These are phyloP conservation scores for Boletus barrowsii DNA, from an alignment of 768 basidiomycete genomes.

Conservation along the genomic window DNA sequence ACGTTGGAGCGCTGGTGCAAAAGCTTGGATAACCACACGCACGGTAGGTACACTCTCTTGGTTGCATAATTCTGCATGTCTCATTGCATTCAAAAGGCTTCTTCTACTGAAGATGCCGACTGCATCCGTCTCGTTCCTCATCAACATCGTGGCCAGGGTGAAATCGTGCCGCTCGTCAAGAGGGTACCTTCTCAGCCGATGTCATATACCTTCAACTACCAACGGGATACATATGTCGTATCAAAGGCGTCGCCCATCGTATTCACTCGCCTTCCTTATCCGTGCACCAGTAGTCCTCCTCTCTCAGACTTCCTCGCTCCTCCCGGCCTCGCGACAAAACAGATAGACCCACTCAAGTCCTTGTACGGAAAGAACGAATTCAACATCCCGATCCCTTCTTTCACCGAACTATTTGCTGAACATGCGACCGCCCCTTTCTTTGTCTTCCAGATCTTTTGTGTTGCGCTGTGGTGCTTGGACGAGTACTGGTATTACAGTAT, in stretches of 20 bases:
- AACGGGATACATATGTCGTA: slow-evolving; percentile 88
- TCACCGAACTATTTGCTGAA: slow-evolving; percentile 87
- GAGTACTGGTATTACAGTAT: slow-evolving; percentile 99
- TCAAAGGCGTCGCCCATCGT: slow-evolving; percentile 50
- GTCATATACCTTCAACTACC: slow-evolving; percentile 88
- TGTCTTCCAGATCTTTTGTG: slow-evolving; percentile 98
- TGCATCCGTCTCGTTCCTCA: slow-evolving; percentile 80
- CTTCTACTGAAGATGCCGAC: slow-evolving; percentile 66
- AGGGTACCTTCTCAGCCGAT: slow-evolving; percentile 51
- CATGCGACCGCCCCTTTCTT: slow-evolving; percentile 99
- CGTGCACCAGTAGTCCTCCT: slow-evolving; percentile 67
- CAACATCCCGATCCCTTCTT: slow-evolving; percentile 95
- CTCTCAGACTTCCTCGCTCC: slow-evolving; percentile 63
- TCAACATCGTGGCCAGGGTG: slow-evolving; percentile 81
- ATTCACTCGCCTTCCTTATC: slow-evolving; percentile 86
- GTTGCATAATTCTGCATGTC: background rate
- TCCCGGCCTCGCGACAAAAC: slow-evolving; percentile 47
- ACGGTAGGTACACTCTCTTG: slow-evolving; percentile 43
- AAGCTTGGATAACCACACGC: slow-evolving; percentile 76
- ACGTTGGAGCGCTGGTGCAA: slow-evolving; percentile 79
- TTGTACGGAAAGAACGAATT: slow-evolving; percentile 94
- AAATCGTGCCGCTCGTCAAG: slow-evolving; percentile 77
- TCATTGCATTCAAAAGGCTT: slow-evolving; percentile 40
- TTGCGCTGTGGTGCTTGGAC: slow-evolving; percentile 94
- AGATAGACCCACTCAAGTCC: slow-evolving; percentile 49